Evolutionary conservation across 2,329 filamentous ascomycete genomes (phyloP).

Genomic region (Ophiostoma sp.): DNA sequence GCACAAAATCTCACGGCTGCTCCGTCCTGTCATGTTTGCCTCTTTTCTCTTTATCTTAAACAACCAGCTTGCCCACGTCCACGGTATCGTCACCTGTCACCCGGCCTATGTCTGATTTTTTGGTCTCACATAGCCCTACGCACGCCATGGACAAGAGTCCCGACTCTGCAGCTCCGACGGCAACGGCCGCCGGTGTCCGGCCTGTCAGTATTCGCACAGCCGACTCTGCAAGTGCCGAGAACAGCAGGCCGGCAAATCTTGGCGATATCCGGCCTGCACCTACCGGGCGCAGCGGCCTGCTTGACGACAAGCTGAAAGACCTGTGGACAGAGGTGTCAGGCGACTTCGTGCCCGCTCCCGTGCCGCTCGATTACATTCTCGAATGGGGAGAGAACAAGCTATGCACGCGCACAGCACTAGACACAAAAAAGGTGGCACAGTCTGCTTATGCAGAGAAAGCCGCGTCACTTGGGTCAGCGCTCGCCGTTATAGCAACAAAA

Average conservation of each 20-base stretch:
- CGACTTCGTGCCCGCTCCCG: too few species aligned
- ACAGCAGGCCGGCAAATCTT: background rate
- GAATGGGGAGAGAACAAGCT: slow-evolving; percentile 9
- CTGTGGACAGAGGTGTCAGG: too few species aligned
- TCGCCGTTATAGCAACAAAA: too few species aligned
- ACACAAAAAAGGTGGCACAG: background rate
- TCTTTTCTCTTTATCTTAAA: background rate
- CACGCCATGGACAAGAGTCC: background rate
- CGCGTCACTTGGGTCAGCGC: background rate
- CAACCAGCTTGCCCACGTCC: background rate
- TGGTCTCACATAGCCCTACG: too few species aligned
- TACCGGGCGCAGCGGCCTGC: too few species aligned
- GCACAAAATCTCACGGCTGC: background rate
- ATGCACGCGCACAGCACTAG: slow-evolving; percentile 6
- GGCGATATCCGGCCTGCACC: too few species aligned
- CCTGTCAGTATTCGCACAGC: background rate
- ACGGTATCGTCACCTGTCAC: too few species aligned
- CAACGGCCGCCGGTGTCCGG: too few species aligned
- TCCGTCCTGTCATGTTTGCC: background rate
- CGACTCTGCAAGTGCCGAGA: background rate
- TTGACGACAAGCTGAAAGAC: too few species aligned
- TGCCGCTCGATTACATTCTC: slow-evolving; percentile 11
- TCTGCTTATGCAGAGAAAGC: too few species aligned
- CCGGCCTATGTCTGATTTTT: too few species aligned
- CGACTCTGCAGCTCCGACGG: background rate